These are phyloP conservation scores for Bacidia gigantensis DNA, from an alignment of 495 filamentous ascomycete genomes.

Conservation along the genomic window DNA sequence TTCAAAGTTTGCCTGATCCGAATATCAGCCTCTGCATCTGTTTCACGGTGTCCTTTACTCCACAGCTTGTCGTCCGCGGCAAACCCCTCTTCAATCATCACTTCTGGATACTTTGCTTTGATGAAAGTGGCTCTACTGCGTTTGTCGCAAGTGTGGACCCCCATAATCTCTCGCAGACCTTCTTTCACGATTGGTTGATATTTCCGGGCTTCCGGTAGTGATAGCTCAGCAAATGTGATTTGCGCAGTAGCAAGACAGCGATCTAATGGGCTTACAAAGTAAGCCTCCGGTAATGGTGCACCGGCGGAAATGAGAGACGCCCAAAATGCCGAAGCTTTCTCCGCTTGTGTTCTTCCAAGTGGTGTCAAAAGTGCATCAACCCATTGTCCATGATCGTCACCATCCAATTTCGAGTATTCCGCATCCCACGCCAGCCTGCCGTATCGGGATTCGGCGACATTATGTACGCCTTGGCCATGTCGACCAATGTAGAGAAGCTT, in stretches of 20 bases:
- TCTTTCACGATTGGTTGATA: constrained; percentile 58
- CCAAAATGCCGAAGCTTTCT: constrained; percentile 51
- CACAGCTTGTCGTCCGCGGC: constrained; percentile 48
- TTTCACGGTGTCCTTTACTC: constrained; percentile 41
- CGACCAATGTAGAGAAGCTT: constrained; percentile 58
- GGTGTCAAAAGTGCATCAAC: constrained; percentile 53
- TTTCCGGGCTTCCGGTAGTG: constrained; percentile 30
- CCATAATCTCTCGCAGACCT: constrained; percentile 54
- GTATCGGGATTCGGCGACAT: constrained; percentile 50
- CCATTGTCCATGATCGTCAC: constrained; percentile 45
- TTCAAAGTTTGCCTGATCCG: constrained; percentile 44
- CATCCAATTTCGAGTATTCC: constrained; percentile 54
- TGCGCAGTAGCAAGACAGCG: constrained; percentile 54
- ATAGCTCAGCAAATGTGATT: constrained; percentile 42
- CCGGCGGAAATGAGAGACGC: constrained; percentile 30
- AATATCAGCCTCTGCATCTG: constrained; percentile 35
- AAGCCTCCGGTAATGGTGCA: constrained; percentile 49
- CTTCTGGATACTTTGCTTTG: constrained; percentile 39
- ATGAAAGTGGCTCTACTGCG: constrained; percentile 46
- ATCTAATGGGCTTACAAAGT: constrained; percentile 55
- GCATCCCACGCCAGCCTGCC: constrained; percentile 53
- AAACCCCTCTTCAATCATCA: constrained; percentile 48
- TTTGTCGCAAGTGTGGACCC: constrained; percentile 69
- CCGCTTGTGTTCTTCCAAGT: constrained; percentile 47
- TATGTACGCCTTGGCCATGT: constrained; percentile 62